phyloP scores from a whole-genome alignment of 768 basidiomycete genomes.

The Cyclocybe aegerita region DNA sequence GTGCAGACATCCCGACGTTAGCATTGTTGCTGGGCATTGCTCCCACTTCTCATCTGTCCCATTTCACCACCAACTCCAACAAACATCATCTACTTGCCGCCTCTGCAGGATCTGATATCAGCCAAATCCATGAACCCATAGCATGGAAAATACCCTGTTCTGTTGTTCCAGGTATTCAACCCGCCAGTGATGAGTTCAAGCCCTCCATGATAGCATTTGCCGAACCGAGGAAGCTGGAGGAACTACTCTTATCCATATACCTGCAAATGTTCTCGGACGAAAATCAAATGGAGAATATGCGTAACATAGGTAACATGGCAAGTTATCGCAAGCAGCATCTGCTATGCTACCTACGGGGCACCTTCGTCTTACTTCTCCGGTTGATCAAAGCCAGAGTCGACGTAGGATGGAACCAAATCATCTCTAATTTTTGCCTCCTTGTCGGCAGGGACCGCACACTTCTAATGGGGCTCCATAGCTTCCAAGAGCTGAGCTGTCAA shows the following conservation, averaged over 20 bases:
- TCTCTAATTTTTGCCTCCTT: constrained; percentile 32
- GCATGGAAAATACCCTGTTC: constrained; percentile 35
- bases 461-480: constrained; percentile 27
- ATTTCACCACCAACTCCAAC: constrained; percentile 39
- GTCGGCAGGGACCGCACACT: constrained; percentile 21
- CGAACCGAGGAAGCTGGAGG: constrained; percentile 32
- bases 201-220: constrained; percentile 2
- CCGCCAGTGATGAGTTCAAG: background rate
- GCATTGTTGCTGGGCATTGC: constrained; percentile 40
- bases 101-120: background rate
- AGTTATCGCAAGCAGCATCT: constrained; percentile 18
- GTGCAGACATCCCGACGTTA: constrained; percentile 39
- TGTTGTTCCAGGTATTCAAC: constrained; percentile 13
- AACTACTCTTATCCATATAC: constrained; percentile 42
- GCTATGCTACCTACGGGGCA: constrained; percentile 47
- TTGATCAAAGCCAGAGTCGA: constrained; percentile 34
- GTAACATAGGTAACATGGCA: background rate
- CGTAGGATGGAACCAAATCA: constrained; percentile 41
- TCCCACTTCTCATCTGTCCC: constrained; percentile 38
- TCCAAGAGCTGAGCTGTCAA: constrained; percentile 38
- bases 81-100: constrained; percentile 33
- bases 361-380: constrained; percentile 45
- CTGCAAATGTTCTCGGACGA: constrained; percentile 44
- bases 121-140: constrained; percentile 35
- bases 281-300: constrained; percentile 12